A percentile compares a stretch with the other conserved stretches of the same genome.
These are phyloP conservation scores for Claviceps pazoutovae DNA, from an alignment of 2,329 filamentous ascomycete species.

Conservation along the genomic window DNA sequence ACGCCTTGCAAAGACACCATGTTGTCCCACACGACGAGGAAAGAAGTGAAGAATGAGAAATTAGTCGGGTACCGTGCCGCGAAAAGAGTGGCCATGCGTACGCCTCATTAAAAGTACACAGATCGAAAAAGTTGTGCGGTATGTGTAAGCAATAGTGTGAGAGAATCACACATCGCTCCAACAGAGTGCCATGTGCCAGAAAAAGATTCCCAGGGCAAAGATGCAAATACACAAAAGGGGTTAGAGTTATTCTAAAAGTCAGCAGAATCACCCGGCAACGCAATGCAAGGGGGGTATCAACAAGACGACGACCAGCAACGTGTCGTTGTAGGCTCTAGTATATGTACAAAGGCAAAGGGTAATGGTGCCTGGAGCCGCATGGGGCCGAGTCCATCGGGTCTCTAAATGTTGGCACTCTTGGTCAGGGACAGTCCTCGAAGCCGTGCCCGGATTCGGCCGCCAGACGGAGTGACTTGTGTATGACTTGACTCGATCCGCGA, in stretches of 20 bases:
- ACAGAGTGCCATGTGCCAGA: not conserved
- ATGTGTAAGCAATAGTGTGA: not conserved
- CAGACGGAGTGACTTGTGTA: constrained; percentile 20
- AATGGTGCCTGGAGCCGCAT: constrained; percentile 1
- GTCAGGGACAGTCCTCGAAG: constrained; percentile 29
- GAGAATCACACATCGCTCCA: not conserved
- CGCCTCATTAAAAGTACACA: too few species aligned
- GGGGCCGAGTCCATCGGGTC: constrained; percentile 11
- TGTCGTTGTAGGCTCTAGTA: constrained; percentile 8
- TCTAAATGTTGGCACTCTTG: constrained; percentile 26
- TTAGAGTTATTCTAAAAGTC: not conserved
- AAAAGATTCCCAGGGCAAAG: not conserved
- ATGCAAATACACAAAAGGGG: not conserved
- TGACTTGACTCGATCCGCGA: constrained; percentile 67
- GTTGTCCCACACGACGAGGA: constrained; percentile 4
- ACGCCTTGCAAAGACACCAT: constrained; percentile 20
- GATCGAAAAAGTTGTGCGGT: too few species aligned
- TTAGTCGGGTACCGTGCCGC: not conserved
- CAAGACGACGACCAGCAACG: not conserved
- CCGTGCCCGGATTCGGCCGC: constrained; percentile 20
- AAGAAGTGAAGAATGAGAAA: not conserved
- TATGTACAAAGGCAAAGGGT: constrained; percentile 13
- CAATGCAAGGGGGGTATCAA: not conserved
- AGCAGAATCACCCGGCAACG: not conserved
- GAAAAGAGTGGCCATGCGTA: too few species aligned